A percentile compares a stretch with the other conserved stretches of the same genome.
Evolutionary conservation across 73 alveolate species (phyloP).

Genomic region (Uronychia setigera): DNA sequence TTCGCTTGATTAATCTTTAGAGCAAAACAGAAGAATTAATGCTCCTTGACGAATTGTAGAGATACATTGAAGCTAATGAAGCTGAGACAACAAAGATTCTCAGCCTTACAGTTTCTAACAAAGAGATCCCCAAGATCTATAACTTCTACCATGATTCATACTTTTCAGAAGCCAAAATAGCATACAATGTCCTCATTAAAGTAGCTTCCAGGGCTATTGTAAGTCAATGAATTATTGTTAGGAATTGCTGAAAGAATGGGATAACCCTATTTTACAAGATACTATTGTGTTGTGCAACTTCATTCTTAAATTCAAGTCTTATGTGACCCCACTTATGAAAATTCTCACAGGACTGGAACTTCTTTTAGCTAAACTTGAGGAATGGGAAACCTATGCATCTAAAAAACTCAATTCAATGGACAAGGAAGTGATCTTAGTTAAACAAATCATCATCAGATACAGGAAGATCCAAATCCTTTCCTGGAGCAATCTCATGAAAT

Average conservation of each 20-base stretch:
- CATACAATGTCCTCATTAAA: conserved; percentile 79
- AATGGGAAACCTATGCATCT: conserved; percentile 88
- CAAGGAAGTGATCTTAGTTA: conserved; percentile 66
- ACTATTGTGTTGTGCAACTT: conserved; percentile 68
- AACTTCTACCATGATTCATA: conserved; percentile 86
- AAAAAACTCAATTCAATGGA: conserved; percentile 69
- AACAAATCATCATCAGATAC: conserved; percentile 80
- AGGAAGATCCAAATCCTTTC: conserved; percentile 81
- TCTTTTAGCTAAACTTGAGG: conserved; percentile 74
- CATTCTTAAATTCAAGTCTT: conserved; percentile 66
- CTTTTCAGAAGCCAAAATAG: conserved; percentile 74
- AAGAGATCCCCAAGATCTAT: conserved; percentile 42
- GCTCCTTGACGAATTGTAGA: background rate
- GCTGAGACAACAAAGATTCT: background rate
- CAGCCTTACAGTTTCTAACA: conserved; percentile 5
- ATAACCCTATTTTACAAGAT: conserved; percentile 78
- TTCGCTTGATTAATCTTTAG: too few species aligned
- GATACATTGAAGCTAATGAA: background rate
- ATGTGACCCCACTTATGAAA: conserved; percentile 77
- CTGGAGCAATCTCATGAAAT: conserved; percentile 83
- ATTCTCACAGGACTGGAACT: conserved; percentile 79
- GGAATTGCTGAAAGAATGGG: conserved; percentile 69
- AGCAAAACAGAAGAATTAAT: too few species aligned
- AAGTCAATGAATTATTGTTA: conserved; percentile 6
- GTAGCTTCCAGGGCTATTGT: conserved; percentile 51